phyloP scores from a whole-genome alignment of 768 basidiomycete species.

The Hypholoma fasciculare region DNA sequence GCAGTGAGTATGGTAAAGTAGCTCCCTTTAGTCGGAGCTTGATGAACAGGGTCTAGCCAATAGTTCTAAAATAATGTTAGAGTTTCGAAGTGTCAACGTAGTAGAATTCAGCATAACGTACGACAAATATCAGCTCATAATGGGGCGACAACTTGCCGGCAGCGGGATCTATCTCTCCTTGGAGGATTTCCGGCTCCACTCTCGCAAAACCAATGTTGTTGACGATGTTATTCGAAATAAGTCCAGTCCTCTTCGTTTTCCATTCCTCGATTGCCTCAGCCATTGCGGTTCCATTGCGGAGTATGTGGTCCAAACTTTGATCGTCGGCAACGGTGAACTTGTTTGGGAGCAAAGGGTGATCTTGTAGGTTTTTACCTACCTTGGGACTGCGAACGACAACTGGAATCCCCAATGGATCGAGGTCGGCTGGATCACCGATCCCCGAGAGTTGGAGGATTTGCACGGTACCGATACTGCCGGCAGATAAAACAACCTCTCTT shows the following conservation, averaged over 20 bases:
- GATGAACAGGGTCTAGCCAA: conserved; percentile 4
- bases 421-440: conserved; percentile 37
- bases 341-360: conserved; percentile 30
- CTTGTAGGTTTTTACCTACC: conserved; percentile 49
- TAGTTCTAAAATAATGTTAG: conserved; percentile 11
- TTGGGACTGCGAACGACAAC: conserved; percentile 35
- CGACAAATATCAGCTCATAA: conserved; percentile 29
- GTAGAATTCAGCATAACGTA: background rate
- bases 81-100: background rate
- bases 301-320: conserved; percentile 23
- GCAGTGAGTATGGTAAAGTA: conserved; percentile 27
- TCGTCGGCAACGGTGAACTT: conserved; percentile 22
- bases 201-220: conserved; percentile 31
- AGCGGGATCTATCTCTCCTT: conserved; percentile 24
- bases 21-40: conserved; percentile 23
- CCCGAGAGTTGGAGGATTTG: conserved; percentile 39
- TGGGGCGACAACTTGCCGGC: conserved; percentile 28
- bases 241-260: conserved; percentile 23
- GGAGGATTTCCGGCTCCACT: conserved; percentile 26
- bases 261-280: conserved; percentile 22
- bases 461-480: conserved; percentile 33
- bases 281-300: conserved; percentile 17
- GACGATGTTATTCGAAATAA: conserved; percentile 24
- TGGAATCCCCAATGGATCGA: conserved; percentile 34
- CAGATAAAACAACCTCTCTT: conserved; percentile 23